phyloP scores from a whole-genome alignment of 371 early-diverging fungal genomes.

The Parasitella parasitica region DNA sequence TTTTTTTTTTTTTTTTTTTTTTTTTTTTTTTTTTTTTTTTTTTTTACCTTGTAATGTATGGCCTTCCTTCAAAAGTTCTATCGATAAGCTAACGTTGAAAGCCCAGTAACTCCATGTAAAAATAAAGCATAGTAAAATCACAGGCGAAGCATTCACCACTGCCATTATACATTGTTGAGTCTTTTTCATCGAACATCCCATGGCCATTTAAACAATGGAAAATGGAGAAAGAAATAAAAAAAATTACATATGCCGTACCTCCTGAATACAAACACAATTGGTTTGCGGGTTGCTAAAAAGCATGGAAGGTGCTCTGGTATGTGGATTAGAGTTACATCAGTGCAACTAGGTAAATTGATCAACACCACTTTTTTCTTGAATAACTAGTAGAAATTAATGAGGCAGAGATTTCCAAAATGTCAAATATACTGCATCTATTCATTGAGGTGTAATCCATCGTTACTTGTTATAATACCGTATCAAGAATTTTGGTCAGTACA shows the following conservation, averaged over 20 bases:
- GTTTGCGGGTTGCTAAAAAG: too few relatives aligned
- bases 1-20: background rate
- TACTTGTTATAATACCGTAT: too few relatives aligned
- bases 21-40: background rate
- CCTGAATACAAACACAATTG: too few relatives aligned
- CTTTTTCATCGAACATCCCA: conserved; percentile 2
- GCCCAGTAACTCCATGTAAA: conserved; percentile 46
- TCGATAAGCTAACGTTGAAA: conserved; percentile 29
- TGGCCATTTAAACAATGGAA: conserved; percentile 9
- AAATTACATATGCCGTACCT: background rate
- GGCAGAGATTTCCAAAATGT: too few relatives aligned
- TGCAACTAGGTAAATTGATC: too few relatives aligned
- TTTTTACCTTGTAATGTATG: conserved; percentile 35
- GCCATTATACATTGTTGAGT: conserved; percentile 21
- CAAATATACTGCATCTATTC: too few relatives aligned
- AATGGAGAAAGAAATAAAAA: background rate
- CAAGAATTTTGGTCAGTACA: too few relatives aligned
- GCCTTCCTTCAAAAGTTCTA: conserved; percentile 27
- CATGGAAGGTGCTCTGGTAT: too few relatives aligned
- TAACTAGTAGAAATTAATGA: too few relatives aligned
- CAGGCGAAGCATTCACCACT: conserved; percentile 40
- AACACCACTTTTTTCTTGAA: too few relatives aligned
- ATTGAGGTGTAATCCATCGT: too few relatives aligned
- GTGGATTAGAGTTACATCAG: too few relatives aligned
- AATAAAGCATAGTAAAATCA: conserved; percentile 29